Base-by-base conservation (phyloP, 1,284 basidiomycete species). In the Cryptococcus amylolentus region DNA sequence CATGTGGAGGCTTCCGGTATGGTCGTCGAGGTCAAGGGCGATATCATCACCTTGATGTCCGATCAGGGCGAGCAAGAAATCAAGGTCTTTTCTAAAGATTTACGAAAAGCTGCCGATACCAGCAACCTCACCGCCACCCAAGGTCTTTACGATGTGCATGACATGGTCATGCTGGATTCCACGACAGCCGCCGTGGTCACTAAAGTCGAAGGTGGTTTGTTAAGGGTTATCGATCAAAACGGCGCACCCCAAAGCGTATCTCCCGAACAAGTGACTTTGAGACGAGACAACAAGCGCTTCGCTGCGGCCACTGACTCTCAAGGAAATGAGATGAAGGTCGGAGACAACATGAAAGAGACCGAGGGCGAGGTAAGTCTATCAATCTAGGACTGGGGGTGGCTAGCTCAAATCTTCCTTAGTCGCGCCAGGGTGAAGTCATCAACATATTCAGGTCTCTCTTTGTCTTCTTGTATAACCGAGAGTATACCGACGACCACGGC, bases 41-140 rank as follows among this genome's bases (percentile, higher is more conserved):
- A 93, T 63, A 84, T 95, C 9, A 91, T 98, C 13, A 98, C 95
- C 0, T 94, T 98, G 81, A 80, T 98, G 63, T 96, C 91, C n/a
- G 95, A 98, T 75, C 88, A 98, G 84, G 89, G 89, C 5, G 87
- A 94, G 83, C 88, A 91, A 71, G 94, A 98, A 83, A 88, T 97
- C 52, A 91, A 90, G 46, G 95, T 95, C 2, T 98, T 99, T 79
- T 90, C 92, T 0, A 97, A 95, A 80, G 96, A 99, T 78, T 81
- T 99, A 38, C 88, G 95, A 68, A 93, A 95, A 75, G 96, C 96
- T 18, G 94, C 95, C 1, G 96, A 98, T 78, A 90, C 96, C 40
- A 93, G 92, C 26, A 88, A 88, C 2, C 86, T 90, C 38, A 88
- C 89, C 13, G 94, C 93, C 68, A 84, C 88, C 42, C 86, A 93